Evolutionary conservation across 148 eudicot species (phyloP), one percentile per base, ranked within the genome.

Genomic region (Amaranthus cruentus): DNA sequence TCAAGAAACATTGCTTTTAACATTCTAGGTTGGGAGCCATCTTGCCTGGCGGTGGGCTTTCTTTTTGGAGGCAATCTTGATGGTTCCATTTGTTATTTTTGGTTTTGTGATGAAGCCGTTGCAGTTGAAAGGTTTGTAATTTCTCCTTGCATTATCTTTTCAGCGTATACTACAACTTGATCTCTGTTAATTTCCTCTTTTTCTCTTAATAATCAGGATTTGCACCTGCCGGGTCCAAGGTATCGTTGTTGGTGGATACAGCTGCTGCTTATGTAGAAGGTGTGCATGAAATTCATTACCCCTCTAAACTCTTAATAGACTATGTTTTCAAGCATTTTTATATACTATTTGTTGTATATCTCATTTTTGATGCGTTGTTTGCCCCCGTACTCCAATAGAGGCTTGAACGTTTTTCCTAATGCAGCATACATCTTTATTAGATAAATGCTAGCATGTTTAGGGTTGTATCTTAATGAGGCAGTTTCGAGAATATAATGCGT

Each of bases 101-200:
- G 97, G 97, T 73, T 95, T 95, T 75, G 76, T 87, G 51, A 87
- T 92, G 88, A 88, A 92, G 74, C 99, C 99, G 9, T 74, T 95
- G 85, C 88, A 85, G 74, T 74, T 95, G 80, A 92, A 90, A 88
- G 99, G 99, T 95, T 80, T 58, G 56, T 76, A 51, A 55, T 55
- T 56, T 46, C 9, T 21, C 47, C 62, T 3, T 4, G 9, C 47
- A 75, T 21, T 21, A 57, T 21, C 42, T 14, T 18, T 38, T 55
- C 55, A 66, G 53, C 48, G 59, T 66, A 38, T 15, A 5, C 9
- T 68, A 18, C 54, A 53, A 47, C 8, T 60, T 43, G 67, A 68
- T 52, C 66, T 51, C 21, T 63, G 77, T 62, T 68, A 55, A 55
- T 46, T 28, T 28, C 38, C 38, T n/a, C 58, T 51, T 57, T 65